Base-by-base conservation (phyloP, 1,139 yeast genomes). In the Hanseniaspora sp. region DNA sequence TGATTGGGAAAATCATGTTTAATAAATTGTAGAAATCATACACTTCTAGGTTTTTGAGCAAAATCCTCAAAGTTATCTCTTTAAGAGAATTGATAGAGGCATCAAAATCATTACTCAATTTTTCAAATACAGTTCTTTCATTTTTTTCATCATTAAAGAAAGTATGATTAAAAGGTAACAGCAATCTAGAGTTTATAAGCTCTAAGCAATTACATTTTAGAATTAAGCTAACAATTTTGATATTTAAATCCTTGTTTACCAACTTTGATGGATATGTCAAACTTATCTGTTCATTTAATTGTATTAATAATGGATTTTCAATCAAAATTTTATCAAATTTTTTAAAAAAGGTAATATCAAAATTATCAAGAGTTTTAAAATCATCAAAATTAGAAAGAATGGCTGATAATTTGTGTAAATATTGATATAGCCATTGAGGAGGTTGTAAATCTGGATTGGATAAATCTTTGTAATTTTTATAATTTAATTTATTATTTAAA, bases 371-470 rank as follows among this genome's bases (percentile, higher is more conserved):
- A 5, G 55, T 49, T 30, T 53, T 53, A 7, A 63, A 53, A n/a
- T 69, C 69, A 31, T 79, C 83, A 54, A 79, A 70, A 3, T 76
- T 64, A 7, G 77, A 78, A 56, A 80, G 69, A 18, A 77, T 67
- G 35, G 74, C 80, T 0, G 76, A 65, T 0, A 71, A 48, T 48
- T 62, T 60, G 38, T 58, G 60, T 59, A 78, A 71, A 61, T 78
- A 79, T 7, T 78, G 81, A 49, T 77, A 71, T 15, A 83, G 67
- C 94, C 92, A 84, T 59, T 82, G 87, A 0, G 92, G 90, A 8
- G 87, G 78, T 57, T 82, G 75, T 48, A 83, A 69, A 46, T 65
- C 68, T 7, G 58, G 17, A 17, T 37, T 56, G 2, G 57, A 54
- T 3, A 62, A 58, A 11, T 61, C 62, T 43, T 62, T 67, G 8